Evolutionary conservation across 805 yeast species (phyloP).

Genomic region (Wickerhamomyces canadensis): DNA sequence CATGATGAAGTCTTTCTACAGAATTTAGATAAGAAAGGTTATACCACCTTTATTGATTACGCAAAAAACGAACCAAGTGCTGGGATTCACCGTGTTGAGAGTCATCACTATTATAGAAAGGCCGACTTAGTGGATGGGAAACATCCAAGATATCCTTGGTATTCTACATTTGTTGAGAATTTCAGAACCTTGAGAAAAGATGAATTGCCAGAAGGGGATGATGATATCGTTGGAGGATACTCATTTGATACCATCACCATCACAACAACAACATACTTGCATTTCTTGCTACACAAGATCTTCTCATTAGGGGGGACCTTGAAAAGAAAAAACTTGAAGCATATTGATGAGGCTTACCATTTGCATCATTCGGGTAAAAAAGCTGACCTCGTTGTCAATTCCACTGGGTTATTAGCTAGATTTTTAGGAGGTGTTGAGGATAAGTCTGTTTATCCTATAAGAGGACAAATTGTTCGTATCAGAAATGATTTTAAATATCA

Average conservation of each 20-base stretch:
- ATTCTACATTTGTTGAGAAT: constrained; percentile 33
- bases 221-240: constrained; percentile 37
- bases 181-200: constrained; percentile 28
- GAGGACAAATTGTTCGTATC: constrained; percentile 50
- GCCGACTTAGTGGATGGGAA: constrained; percentile 13
- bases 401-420: constrained; percentile 48
- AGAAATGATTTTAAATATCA: constrained; percentile 22
- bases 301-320: constrained; percentile 42
- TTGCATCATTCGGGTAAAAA: constrained; percentile 32
- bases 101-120: constrained; percentile 12
- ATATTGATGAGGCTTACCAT: constrained; percentile 44
- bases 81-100: constrained; percentile 35
- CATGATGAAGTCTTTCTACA: constrained; percentile 32
- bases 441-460: constrained; percentile 40
- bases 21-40: constrained; percentile 42
- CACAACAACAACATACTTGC: constrained; percentile 51
- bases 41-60: constrained; percentile 38
- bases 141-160: constrained; percentile 43
- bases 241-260: constrained; percentile 52
- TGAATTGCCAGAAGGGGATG: constrained; percentile 29
- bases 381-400: constrained; percentile 51
- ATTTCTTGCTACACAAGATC: constrained; percentile 44
- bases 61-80: constrained; percentile 42
- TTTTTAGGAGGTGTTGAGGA: constrained; percentile 43
- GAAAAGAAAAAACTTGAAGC: constrained; percentile 34